phyloP scores from a whole-genome alignment of 2,329 filamentous ascomycete species.

The Delphinella strobiligena region DNA sequence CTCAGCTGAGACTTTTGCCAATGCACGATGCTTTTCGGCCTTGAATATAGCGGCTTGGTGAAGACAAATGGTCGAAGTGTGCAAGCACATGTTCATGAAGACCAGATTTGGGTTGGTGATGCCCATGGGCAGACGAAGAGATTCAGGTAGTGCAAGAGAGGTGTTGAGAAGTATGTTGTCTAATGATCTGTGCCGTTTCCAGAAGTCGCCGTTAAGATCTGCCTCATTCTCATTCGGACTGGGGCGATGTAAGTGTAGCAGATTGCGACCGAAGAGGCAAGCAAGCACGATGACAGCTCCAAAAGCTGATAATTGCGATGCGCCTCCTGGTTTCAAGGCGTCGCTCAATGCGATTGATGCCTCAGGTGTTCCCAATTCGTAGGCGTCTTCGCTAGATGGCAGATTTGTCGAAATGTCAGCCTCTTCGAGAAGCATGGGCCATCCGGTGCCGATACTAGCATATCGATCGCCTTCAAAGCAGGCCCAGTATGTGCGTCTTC shows the following conservation, averaged over 20 bases:
- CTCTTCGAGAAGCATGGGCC: constrained; percentile 92
- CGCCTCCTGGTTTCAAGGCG: constrained; percentile 58
- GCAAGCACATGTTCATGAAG: constrained; percentile 93
- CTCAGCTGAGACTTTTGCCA: constrained; percentile 66
- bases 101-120: constrained; percentile 72
- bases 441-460: constrained; percentile 89
- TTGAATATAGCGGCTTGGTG: constrained; percentile 98
- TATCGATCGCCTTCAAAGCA: constrained; percentile 84
- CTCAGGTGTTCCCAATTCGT: constrained; percentile 65
- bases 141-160: constrained; percentile 65
- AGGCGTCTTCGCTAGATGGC: constrained; percentile 74
- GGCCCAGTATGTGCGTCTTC: constrained; percentile 90
- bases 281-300: constrained; percentile 74
- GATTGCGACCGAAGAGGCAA: constrained; percentile 81
- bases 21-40: constrained; percentile 75
- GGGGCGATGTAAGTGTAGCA: constrained; percentile 82
- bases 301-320: constrained; percentile 62
- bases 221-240: constrained; percentile 69
- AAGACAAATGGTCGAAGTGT: constrained; percentile 92
- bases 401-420: constrained; percentile 79
- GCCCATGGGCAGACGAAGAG: constrained; percentile 67
- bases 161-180: constrained; percentile 87
- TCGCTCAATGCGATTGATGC: constrained; percentile 58
- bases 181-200: constrained; percentile 81
- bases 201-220: constrained; percentile 87